Evolutionary conservation across 1,139 yeast genomes (phyloP), one percentile per base, ranked within the genome.

Genomic region (Hyphopichia burtonii): DNA sequence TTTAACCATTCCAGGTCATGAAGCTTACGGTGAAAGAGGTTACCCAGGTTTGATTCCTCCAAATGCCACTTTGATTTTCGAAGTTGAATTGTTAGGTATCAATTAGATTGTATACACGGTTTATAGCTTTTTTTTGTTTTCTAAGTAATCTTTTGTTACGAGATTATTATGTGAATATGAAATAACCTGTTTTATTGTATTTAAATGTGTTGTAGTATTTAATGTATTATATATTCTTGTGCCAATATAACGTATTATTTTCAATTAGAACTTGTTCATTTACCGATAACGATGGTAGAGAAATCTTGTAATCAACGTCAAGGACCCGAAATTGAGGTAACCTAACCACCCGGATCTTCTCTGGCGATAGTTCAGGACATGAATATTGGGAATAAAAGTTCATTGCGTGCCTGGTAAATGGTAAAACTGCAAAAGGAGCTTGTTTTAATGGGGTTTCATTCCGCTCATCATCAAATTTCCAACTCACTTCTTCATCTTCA

Each of bases 1-100:
- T 63, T 76, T 93, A 63, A 89, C 94, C 56, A 89, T 91, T 58
- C 95, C 97, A 55, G 93, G 96, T 48, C 83, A 86, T 58, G 86
- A 88, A 68, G 99, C 95, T 52, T 93, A 93, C 70, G 97, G 97
- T 49, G 77, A 80, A 51, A 84, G 96, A 67, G 98, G 97, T 39
- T 88, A 86, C 82, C 97, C 97, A 50, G 96, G 96, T 53, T 75
- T 88, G 59, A 93, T 93, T 62, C 98, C 98, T 50, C 96, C 97
- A 54, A 88, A 89, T 66, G 95, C 97, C 49, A 90, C 96, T 52
- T 80, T 93, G 68, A 72, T 88, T 55, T 91, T 91, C 57, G 97
- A 90, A 59, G 97, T 91, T 51, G 96, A 91, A 71, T 80, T 91
- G 66, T 72, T 91, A 58, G 82, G 80, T 58, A 85, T 91, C 62